phyloP scores from a whole-genome alignment of 2,329 filamentous ascomycete genomes.

The Pseudomassariella vexata region DNA sequence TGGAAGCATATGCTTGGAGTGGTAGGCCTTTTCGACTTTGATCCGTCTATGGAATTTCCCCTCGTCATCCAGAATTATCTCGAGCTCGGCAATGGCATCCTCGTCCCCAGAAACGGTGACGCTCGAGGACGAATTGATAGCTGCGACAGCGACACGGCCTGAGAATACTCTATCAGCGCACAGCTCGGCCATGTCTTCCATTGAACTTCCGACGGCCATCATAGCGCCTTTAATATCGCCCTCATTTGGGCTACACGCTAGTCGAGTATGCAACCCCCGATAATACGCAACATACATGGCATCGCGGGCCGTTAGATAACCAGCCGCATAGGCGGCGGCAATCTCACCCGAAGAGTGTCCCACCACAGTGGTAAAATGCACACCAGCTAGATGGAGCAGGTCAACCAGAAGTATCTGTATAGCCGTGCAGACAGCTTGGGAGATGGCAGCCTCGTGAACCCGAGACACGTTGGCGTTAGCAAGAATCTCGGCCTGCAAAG shows the following conservation, averaged over 20 bases:
- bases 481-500: constrained; percentile 10
- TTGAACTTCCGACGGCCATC: constrained; percentile 32
- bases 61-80: constrained; percentile 6
- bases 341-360: constrained; percentile 22
- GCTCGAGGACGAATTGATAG: constrained; percentile 10
- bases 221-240: constrained; percentile 27
- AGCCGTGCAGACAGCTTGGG: constrained; percentile 28
- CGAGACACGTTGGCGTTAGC: constrained; percentile 6
- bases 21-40: constrained; percentile 12
- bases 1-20: constrained; percentile 12
- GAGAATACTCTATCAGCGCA: constrained; percentile 1
- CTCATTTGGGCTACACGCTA: constrained; percentile 6
- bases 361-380: constrained; percentile 18
- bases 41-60: constrained; percentile 1
- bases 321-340: constrained; percentile 17
- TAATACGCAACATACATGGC: constrained; percentile 24
- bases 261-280: constrained; percentile 22
- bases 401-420: constrained; percentile 32
- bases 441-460: constrained; percentile 11
- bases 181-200: constrained; percentile 5
- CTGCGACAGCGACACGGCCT: constrained; percentile 7
- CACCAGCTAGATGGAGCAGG: constrained; percentile 16
- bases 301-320: constrained; percentile 13
- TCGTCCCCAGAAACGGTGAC: constrained; percentile 12
- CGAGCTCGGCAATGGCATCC: constrained; percentile 7